These are phyloP conservation scores for Cardamine chenopodiifolia DNA, from an alignment of 345 rosid species.

Conservation along the genomic window DNA sequence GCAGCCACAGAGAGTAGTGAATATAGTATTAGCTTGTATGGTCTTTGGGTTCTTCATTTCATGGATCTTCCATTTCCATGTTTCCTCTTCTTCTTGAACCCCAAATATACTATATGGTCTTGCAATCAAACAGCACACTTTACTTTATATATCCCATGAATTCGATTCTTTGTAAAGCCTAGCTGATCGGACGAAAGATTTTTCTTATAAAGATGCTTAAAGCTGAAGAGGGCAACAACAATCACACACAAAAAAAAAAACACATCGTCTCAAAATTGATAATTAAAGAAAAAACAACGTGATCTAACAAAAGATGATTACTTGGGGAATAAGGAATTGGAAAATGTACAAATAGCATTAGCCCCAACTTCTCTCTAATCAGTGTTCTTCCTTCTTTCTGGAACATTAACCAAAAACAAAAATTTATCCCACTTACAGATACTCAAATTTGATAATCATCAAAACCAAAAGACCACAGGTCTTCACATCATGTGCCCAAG, in stretches of 20 bases:
- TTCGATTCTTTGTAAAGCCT: not conserved
- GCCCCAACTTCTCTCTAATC: not conserved
- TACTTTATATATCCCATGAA: too few species aligned
- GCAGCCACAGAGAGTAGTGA: slow-evolving; percentile 66
- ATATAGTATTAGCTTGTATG: slow-evolving; percentile 45
- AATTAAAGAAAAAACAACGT: not conserved
- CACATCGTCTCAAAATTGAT: slow-evolving; percentile 18
- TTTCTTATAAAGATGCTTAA: not conserved
- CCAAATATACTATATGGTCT: not conserved
- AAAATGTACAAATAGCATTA: slow-evolving; percentile 36
- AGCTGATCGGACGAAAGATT: not conserved
- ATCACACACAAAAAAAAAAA: not conserved
- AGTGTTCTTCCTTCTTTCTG: slow-evolving; percentile 10
- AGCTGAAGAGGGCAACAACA: not conserved
- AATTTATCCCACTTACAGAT: slow-evolving; percentile 25
- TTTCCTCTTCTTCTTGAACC: slow-evolving; percentile 37
- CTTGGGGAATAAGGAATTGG: slow-evolving; percentile 35
- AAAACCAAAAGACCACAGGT: slow-evolving; percentile 9
- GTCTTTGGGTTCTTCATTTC: slow-evolving; percentile 43
- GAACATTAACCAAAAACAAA: slow-evolving; percentile 35
- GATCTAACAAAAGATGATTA: slow-evolving; percentile 30
- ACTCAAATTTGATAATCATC: slow-evolving; percentile 13
- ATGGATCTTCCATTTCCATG: slow-evolving; percentile 44
- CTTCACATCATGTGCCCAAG: slow-evolving; percentile 1
- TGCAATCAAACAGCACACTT: slow-evolving; percentile 5